A percentile compares a stretch with the other conserved stretches of the same genome.
Conservation (phyloP, 2,329 filamentous ascomycete genomes). For the Talaromyces sp. region DNA sequence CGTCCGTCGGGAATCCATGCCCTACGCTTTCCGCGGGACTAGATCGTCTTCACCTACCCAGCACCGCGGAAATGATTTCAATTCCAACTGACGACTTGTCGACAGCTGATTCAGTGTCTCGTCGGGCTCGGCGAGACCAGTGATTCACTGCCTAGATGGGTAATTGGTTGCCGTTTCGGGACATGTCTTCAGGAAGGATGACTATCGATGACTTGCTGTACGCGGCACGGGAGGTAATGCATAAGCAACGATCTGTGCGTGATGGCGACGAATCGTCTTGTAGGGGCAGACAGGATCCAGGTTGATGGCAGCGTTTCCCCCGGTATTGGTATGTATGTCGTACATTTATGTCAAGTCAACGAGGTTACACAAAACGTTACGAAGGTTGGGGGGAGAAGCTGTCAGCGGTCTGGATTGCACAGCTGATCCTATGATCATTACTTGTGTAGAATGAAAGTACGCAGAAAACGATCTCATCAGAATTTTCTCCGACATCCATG, state of each 20-base stretch:
- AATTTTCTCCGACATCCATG: not conserved
- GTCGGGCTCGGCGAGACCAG: not conserved
- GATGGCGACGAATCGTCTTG: not conserved
- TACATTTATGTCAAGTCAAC: not conserved
- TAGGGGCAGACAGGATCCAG: not conserved
- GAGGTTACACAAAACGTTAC: not conserved
- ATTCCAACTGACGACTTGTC: not conserved
- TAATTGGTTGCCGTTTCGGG: not conserved
- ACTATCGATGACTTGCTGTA: not conserved
- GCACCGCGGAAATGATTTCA: not conserved
- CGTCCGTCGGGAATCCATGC: not conserved
- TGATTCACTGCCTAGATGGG: constrained; percentile 3
- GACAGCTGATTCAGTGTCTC: not conserved
- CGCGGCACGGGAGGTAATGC: not conserved
- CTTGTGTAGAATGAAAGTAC: not conserved
- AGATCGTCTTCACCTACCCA: not conserved
- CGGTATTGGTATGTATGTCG: not conserved
- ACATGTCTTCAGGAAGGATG: not conserved
- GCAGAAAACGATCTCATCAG: not conserved
- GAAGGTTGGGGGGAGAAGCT: not conserved
- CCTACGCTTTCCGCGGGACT: not conserved
- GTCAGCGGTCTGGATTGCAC: not conserved
- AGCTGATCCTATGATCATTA: not conserved
- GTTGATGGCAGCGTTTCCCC: not conserved
- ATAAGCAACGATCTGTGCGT: not conserved